Conservation (phyloP, 2,329 filamentous ascomycete genomes). For the Ascosphaera apis region DNA sequence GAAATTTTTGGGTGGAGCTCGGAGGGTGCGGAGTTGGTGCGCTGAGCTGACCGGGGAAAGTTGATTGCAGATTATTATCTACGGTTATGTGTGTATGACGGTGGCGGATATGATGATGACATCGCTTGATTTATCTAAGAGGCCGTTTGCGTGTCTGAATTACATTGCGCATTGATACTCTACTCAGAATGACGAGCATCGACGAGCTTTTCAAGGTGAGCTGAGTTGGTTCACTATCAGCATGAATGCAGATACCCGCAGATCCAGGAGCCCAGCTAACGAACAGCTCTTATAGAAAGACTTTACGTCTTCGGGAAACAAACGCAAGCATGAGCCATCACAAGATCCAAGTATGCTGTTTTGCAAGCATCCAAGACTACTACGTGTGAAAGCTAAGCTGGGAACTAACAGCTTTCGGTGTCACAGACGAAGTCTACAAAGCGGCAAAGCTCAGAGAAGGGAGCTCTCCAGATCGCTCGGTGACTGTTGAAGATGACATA, state of each 20-base stretch:
- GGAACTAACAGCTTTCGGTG: background rate
- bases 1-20: background rate
- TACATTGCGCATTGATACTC: background rate
- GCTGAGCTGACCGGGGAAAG: background rate
- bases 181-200: slow-evolving; percentile 29
- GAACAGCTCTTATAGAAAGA: slow-evolving; percentile 24
- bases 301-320: slow-evolving; percentile 21
- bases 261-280: no score
- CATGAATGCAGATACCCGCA: no score
- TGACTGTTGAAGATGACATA: slow-evolving; percentile 14
- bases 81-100: no score
- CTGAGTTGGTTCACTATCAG: no score
- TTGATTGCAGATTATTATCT: background rate
- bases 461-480: background rate
- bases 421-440: slow-evolving; percentile 16
- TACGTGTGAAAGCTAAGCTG: background rate
- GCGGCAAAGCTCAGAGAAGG: slow-evolving; percentile 23
- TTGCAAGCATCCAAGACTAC: no score
- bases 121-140: no score
- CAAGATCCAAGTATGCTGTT: slow-evolving; percentile 25
- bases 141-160: no score
- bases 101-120: no score
- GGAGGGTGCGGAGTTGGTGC: slow-evolving; percentile 1
- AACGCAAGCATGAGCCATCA: slow-evolving; percentile 35
- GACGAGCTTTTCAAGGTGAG: slow-evolving; percentile 36